Evolutionary conservation across 768 basidiomycete genomes (phyloP).

Genomic region (Mycena venus): DNA sequence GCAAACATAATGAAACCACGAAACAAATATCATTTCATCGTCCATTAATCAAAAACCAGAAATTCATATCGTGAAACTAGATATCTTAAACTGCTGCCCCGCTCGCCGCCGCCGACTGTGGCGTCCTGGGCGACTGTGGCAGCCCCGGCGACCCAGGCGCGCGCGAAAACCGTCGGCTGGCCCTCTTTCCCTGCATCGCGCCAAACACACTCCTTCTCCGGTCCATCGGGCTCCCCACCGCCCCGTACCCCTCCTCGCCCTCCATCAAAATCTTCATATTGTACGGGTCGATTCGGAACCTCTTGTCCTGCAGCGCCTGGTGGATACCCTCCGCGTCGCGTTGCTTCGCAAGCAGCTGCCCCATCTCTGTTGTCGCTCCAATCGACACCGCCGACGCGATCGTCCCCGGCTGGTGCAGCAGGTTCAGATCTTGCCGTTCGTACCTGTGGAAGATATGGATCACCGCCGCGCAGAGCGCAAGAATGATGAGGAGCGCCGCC

Average conservation of each 20-base stretch:
- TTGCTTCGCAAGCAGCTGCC: slow-evolving; percentile 56
- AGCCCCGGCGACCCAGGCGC: slow-evolving; percentile 24
- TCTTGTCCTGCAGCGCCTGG: slow-evolving; percentile 56
- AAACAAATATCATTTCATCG: too few species aligned
- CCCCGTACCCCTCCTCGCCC: slow-evolving; percentile 63
- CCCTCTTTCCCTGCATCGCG: slow-evolving; percentile 41
- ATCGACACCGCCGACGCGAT: slow-evolving; percentile 70
- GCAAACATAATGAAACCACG: too few species aligned
- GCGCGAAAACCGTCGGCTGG: slow-evolving; percentile 27
- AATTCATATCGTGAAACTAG: neutral
- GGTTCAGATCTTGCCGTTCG: slow-evolving; percentile 58
- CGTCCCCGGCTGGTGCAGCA: slow-evolving; percentile 65
- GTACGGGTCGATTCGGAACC: slow-evolving; percentile 63
- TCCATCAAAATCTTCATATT: slow-evolving; percentile 69
- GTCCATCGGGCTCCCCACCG: slow-evolving; percentile 51
- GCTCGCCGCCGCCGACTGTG: slow-evolving; percentile 13
- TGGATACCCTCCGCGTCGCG: slow-evolving; percentile 56
- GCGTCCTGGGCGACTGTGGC: slow-evolving; percentile 28
- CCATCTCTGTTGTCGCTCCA: slow-evolving; percentile 64
- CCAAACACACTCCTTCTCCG: slow-evolving; percentile 50
- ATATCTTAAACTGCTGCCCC: slow-evolving; percentile 5
- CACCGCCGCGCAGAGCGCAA: slow-evolving; percentile 57
- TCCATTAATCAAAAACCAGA: too few species aligned
- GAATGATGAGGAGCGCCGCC: slow-evolving; percentile 54
- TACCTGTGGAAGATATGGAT: slow-evolving; percentile 62